Conservation (phyloP, 2,329 filamentous ascomycete species). For the Arthrobotrys iridis region DNA sequence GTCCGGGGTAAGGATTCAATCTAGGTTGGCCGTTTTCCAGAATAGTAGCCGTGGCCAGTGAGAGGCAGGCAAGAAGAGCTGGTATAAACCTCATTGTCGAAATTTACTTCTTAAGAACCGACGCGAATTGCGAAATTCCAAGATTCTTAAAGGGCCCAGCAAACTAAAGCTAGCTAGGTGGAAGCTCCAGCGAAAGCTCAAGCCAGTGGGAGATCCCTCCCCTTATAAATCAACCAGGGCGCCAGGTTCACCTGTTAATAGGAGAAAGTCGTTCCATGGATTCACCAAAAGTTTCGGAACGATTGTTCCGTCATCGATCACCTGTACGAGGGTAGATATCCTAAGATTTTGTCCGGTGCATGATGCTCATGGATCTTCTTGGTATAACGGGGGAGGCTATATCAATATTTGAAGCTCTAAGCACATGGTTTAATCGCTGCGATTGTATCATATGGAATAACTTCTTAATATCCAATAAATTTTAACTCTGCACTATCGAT, state of each 20-base stretch:
- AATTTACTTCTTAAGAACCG: background rate
- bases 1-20: conserved; percentile 46
- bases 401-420: background rate
- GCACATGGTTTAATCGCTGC: background rate
- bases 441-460: background rate
- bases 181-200: background rate
- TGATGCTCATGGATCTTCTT: background rate
- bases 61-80: conserved; percentile 29
- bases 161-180: background rate
- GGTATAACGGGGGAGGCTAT: background rate
- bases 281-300: conserved; percentile 2
- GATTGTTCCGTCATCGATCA: conserved; percentile 32
- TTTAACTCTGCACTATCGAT: background rate
- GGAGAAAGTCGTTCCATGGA: background rate
- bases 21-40: conserved; percentile 40
- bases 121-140: background rate
- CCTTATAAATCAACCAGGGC: conserved; percentile 2
- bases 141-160: background rate
- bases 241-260: background rate
- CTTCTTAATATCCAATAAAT: background rate
- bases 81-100: conserved; percentile 25
- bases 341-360: background rate
- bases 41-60: conserved; percentile 28
- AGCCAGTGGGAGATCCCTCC: background rate
- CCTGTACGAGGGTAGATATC: background rate